Base-by-base conservation (phyloP, 75 land plant genomes). In the Pseudotsuga menziesii region DNA sequence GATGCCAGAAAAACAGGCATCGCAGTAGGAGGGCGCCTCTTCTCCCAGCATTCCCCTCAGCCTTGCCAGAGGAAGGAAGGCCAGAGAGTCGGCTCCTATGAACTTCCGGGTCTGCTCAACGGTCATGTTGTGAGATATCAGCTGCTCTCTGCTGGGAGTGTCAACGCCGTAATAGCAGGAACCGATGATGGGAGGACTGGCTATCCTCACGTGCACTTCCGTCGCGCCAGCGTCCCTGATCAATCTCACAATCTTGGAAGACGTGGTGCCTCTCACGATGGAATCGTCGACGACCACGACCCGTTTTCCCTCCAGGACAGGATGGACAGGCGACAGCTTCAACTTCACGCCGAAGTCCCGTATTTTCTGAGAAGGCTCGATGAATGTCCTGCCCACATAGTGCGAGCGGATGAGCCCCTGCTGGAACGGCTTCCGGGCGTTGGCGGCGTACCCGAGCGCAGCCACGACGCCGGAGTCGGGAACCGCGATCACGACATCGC, bases 121-220 rank as follows among this genome's bases (percentile, higher is more conserved):
- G 27, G 88, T 86, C 55, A 83, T 61, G 0, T 80, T 82, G 75
- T 89, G 87, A 3, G 98, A 94, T 27, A 96, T 96, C 78, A 96
- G 80, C 85, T 94, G 95, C 58, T 86, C 91, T 11, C 72, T 72
- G 76, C 88, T 84, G 6, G 99, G 99, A 5, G 99, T 96, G 61
- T 96, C 99, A 48, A 96, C 98, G 2, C 99, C 99, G 61, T 96
- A 96, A 76, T 96, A 96, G 77, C 99, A 96, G 0, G 99, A 94
- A 2, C 91, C 93, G 4, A 91, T 84, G 27, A 96, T 93, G 11
- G 99, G 99, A 12, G 99, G 99, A 76, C 98, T 89, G 2, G 99
- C 99, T 23, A 96, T 96, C 77, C 99, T 84, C 93, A 96, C 84
- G 62, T 94, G 99, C 27, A 96, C 99, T 82, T 96, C 99, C 44